Evolutionary conservation across 1,284 basidiomycete genomes (phyloP), one percentile per base, ranked within the genome.

Genomic region (Leccinum subrobustum): DNA sequence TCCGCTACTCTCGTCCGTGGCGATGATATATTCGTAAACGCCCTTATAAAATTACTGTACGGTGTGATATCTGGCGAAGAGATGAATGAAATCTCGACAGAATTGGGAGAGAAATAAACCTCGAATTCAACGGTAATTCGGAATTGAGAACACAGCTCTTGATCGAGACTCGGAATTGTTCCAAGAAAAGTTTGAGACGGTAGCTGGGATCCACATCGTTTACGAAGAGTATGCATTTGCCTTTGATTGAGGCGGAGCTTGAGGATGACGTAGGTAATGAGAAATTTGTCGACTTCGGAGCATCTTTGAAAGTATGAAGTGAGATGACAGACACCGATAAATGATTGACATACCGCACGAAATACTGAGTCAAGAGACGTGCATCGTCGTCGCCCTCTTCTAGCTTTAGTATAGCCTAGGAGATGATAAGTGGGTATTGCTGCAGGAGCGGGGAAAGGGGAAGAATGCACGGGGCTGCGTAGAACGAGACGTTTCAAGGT

Each of bases 1-100:
- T 7, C 79, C 78, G 3, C 84, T 82, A 63, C 83, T 85, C 76
- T 98, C 97, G 73, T 99, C 97, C 3, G 96, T 98, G 0, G 97
- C 97, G 61, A 99, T 97, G 63, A 99, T 96, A 73, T 98, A 98
- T 72, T 99, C 95, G 72, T 98, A 99, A 11, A 96, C 93, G 6
- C 97, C 97, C 69, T 95, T 94, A 78, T 99, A 98, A 74, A 99
- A 99, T 77, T 98, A 96, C 70, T 99, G 95, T 3, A 99, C 96
- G 4, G 93, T 92, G 72, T 99, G 97, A 72, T 96, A 98, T 74
- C 93, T 93, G 48, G 16, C 12, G 6, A 12, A 27, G 42, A 42
- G 42, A 54, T 65, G 52, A 68, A 50, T 37, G 6, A 56, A 47
- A 20, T n/a, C 18, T 54, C 27, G 3, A 48, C 4, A 42, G 31